Conservation (phyloP, 176 grass and related monocot species). For the Musa beccarii region DNA sequence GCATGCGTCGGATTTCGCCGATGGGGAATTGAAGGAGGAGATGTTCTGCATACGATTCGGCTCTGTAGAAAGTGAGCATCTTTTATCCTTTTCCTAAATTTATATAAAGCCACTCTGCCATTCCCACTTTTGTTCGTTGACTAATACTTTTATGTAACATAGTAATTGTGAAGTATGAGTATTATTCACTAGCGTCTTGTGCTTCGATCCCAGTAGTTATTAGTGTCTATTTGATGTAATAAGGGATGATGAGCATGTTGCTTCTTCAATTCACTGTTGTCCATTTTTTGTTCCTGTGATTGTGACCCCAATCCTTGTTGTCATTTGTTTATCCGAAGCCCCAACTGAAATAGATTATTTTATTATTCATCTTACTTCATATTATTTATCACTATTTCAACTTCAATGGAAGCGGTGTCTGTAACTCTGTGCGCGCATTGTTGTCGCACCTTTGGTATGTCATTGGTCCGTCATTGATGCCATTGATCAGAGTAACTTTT, state of each 20-base stretch:
- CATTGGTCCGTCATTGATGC: too few relatives aligned
- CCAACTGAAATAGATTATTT: not conserved
- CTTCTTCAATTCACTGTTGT: not conserved
- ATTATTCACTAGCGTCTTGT: not conserved
- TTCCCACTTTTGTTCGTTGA: not conserved
- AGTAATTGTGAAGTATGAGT: not conserved
- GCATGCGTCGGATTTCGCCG: constrained; percentile 17
- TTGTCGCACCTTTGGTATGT: too few relatives aligned
- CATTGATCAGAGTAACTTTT: too few relatives aligned
- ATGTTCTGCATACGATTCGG: constrained; percentile 17
- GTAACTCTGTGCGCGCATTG: too few relatives aligned
- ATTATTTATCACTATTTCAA: too few relatives aligned
- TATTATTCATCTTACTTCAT: not conserved
- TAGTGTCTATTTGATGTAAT: not conserved
- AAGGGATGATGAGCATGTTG: not conserved
- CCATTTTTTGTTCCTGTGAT: not conserved
- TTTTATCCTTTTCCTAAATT: not conserved
- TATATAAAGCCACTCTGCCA: not conserved
- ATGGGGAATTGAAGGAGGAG: constrained; percentile 18
- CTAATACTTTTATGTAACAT: not conserved
- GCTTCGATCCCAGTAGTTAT: not conserved
- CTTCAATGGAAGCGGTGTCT: too few relatives aligned
- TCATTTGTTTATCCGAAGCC: not conserved
- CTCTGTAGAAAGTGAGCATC: constrained; percentile 16
- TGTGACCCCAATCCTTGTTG: not conserved